Base-by-base conservation (phyloP, 2,329 filamentous ascomycete species). In the Colletotrichum destructivum region DNA sequence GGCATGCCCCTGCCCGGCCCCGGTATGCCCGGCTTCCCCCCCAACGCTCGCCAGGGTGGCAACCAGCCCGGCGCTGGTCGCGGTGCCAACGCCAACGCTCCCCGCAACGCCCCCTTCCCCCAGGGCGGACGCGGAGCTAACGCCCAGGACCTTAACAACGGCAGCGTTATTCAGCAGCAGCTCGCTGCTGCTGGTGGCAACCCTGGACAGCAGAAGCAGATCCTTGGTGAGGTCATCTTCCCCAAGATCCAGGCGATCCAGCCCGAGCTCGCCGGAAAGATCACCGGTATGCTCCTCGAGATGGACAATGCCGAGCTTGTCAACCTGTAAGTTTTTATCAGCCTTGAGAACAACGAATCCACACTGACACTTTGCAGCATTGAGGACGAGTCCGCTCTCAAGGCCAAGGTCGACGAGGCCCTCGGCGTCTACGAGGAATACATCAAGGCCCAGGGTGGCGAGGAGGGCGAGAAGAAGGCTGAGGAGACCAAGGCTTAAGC, bases 271-370 rank as follows among this genome's bases (percentile, higher is more conserved):
- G 96, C 96, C 74, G 96, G 96, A 82, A 99, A 99, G 92, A 98
- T 99, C 84, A 99, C 96, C 74, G 96, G 96, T 86, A 99, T 99
- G 96, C 93, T 99, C 79, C 86, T 99, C 79, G 96, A 99, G 90
- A 99, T 99, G 96, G 96, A 98, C 79, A 98, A 98, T 85, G 83
- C 88, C 69, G 96, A 99, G 88, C 88, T 99, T 78, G 89, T 99
- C 81, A 94, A 94, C 85, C 90, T 99, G 94, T 98, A 92, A 94
- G 95, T 94, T 60, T 12, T 12, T 1, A 6, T 21, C 18, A 38
- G 49, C 26, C 35, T 7, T n/a, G 21, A 44, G 4, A 18, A 15
- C 4, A 46, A 46, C 35, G 15, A 46, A 16, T 31, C 21, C 52
- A 74, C 62, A 69, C 62, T 75, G 66, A 77, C 63, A 60, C 15